phyloP scores from a whole-genome alignment of 2,329 filamentous ascomycete genomes.

The Colletotrichum navitas region DNA sequence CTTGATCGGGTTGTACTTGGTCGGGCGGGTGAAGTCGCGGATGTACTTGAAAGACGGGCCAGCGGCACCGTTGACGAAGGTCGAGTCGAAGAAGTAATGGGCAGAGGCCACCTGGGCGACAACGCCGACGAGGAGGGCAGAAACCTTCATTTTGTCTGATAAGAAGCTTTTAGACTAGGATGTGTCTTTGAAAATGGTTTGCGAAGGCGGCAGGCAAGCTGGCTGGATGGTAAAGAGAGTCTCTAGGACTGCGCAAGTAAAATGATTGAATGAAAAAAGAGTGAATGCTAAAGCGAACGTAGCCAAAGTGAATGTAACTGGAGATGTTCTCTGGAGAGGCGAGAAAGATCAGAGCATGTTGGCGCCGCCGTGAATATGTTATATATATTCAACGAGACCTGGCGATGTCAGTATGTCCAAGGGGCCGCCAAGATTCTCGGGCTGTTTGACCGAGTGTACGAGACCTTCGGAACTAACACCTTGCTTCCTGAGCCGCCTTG shows the following conservation, averaged over 20 bases:
- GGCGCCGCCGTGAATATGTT: neutral
- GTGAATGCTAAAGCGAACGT: neutral
- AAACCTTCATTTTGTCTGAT: constrained; percentile 43
- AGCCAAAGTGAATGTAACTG: constrained; percentile 3
- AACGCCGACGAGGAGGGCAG: constrained; percentile 39
- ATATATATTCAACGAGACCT: neutral
- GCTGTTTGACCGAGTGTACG: neutral
- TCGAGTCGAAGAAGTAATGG: constrained; percentile 49
- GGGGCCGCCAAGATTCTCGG: neutral
- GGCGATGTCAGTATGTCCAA: neutral
- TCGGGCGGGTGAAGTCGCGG: constrained; percentile 46
- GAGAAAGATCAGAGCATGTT: neutral
- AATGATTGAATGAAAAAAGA: neutral
- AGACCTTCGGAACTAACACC: neutral
- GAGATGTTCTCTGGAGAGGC: neutral
- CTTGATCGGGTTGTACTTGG: constrained; percentile 48
- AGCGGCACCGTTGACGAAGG: constrained; percentile 45
- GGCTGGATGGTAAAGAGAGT: neutral
- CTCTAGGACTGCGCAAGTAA: neutral
- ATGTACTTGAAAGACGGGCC: constrained; percentile 44
- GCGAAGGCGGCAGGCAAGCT: neutral
- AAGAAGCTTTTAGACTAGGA: neutral
- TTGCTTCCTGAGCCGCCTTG: neutral
- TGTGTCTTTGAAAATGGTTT: neutral
- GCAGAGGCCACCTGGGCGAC: constrained; percentile 46